These are phyloP conservation scores for Cercospora citrullina DNA, from an alignment of 2,329 filamentous ascomycete species.

Conservation along the genomic window DNA sequence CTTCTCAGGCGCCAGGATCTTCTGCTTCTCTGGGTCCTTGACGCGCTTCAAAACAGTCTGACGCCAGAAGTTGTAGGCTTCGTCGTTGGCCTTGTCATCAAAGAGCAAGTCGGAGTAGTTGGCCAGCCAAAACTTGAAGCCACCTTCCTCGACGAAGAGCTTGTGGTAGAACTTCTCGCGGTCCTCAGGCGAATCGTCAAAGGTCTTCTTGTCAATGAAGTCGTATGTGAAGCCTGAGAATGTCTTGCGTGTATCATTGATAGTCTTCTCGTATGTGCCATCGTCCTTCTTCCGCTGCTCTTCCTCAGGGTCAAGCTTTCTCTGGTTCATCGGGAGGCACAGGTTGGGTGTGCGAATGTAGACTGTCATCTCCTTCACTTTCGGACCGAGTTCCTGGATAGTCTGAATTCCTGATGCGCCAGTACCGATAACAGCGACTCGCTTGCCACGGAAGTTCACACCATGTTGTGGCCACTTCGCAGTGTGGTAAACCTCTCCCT, in stretches of 20 bases:
- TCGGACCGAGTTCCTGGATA: conserved; percentile 59
- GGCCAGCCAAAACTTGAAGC: conserved; percentile 43
- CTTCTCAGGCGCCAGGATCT: conserved; percentile 55
- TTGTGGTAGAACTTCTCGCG: conserved; percentile 46
- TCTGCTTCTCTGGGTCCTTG: conserved; percentile 50
- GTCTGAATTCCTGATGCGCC: conserved; percentile 66
- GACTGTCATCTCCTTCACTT: conserved; percentile 55
- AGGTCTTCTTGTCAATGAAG: conserved; percentile 47
- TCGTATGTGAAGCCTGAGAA: conserved; percentile 62
- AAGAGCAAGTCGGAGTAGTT: conserved; percentile 42
- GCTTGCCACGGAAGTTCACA: conserved; percentile 58
- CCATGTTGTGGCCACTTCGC: conserved; percentile 57
- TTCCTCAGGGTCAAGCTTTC: conserved; percentile 43
- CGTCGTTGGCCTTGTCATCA: conserved; percentile 43
- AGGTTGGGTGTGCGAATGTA: conserved; percentile 58
- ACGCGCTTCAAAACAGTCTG: conserved; percentile 50
- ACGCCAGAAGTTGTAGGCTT: conserved; percentile 42
- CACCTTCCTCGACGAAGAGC: conserved; percentile 41
- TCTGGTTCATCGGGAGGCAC: conserved; percentile 60
- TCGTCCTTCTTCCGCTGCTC: conserved; percentile 53
- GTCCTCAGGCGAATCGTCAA: conserved; percentile 54
- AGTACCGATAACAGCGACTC: conserved; percentile 63
- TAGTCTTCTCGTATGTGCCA: conserved; percentile 38
- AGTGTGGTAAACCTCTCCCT: conserved; percentile 55
- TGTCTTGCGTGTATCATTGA: conserved; percentile 31